Conservation (phyloP, 2,329 filamentous ascomycete species). For the Arachnomyces sp. region DNA sequence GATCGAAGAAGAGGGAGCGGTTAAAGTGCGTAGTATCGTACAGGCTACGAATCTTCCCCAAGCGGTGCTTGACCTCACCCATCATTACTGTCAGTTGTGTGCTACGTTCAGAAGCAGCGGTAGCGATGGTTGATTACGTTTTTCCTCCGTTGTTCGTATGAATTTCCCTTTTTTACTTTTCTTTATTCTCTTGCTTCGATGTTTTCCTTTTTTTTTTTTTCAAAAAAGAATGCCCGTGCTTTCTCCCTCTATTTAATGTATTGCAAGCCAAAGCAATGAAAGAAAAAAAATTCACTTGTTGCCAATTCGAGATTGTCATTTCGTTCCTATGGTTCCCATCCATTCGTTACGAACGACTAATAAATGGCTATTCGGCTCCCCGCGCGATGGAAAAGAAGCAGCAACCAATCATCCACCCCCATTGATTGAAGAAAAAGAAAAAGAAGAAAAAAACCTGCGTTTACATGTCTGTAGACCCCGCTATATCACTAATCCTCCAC, state of each 20-base stretch:
- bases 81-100: constrained; percentile 91
- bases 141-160: background rate
- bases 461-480: too few relatives aligned
- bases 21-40: constrained; percentile 95
- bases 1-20: constrained; percentile 94
- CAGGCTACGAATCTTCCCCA: constrained; percentile 93
- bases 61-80: constrained; percentile 85
- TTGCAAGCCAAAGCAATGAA: constrained; percentile 9
- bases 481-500: too few relatives aligned
- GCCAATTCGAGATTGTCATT: constrained; percentile 7
- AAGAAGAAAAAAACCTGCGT: too few relatives aligned
- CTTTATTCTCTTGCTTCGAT: too few relatives aligned
- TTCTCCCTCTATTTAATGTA: constrained; percentile 10
- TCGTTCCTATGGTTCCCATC: constrained; percentile 12
- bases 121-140: constrained; percentile 62
- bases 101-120: constrained; percentile 92
- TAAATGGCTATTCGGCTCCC: too few relatives aligned
- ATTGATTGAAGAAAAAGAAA: too few relatives aligned
- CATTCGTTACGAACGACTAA: too few relatives aligned
- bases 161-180: constrained; percentile 1
- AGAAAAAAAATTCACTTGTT: constrained; percentile 8
- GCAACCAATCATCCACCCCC: too few relatives aligned
- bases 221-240: background rate
- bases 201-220: background rate
- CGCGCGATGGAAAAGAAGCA: too few relatives aligned